Conservation (phyloP, 2,329 filamentous ascomycete genomes). For the Pseudogymnoascus sp. region DNA sequence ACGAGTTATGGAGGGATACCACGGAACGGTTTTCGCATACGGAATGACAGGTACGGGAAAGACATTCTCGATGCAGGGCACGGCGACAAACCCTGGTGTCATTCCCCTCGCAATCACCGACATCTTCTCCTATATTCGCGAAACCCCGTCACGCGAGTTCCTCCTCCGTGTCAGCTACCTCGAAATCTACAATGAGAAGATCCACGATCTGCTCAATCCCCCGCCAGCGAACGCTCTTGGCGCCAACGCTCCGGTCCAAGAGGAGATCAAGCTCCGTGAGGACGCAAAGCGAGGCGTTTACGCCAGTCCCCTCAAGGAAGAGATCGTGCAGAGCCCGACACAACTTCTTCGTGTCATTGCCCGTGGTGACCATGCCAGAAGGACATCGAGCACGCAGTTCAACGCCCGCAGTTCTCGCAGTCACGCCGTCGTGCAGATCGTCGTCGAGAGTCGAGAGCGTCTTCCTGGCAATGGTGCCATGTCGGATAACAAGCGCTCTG, state of each 20-base stretch:
- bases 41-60: constrained; percentile 99
- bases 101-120: constrained; percentile 96
- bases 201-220: constrained; percentile 83
- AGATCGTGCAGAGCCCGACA: constrained; percentile 96
- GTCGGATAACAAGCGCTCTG: constrained; percentile 56
- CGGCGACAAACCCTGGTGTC: constrained; percentile 87
- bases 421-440: constrained; percentile 97
- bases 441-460: constrained; percentile 91
- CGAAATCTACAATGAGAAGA: constrained; percentile 98
- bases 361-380: constrained; percentile 79
- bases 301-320: constrained; percentile 90
- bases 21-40: constrained; percentile 96
- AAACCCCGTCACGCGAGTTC: constrained; percentile 91
- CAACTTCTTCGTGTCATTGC: constrained; percentile 92
- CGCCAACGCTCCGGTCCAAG: constrained; percentile 50
- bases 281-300: constrained; percentile 96
- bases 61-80: constrained; percentile 99
- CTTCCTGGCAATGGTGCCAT: constrained; percentile 43
- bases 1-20: constrained; percentile 97
- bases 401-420: constrained; percentile 94
- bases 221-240: constrained; percentile 49
- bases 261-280: constrained; percentile 95
- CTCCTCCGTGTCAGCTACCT: constrained; percentile 92
- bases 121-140: constrained; percentile 97
- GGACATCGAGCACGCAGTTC: constrained; percentile 92